phyloP scores from a whole-genome alignment of 805 yeast genomes.

The Lachancea cidri region DNA sequence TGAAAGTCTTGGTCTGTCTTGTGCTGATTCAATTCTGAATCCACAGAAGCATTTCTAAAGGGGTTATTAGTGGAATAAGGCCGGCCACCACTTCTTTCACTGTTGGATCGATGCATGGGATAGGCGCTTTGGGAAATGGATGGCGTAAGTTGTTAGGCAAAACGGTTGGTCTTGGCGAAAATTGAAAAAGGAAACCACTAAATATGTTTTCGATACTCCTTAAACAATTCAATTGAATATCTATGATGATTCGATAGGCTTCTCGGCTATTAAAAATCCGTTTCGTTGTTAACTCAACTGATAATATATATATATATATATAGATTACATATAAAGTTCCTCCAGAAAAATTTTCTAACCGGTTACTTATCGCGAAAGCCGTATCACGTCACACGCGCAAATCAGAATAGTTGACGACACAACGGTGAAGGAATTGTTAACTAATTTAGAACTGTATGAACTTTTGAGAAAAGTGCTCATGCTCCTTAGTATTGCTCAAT shows the following conservation, averaged over 20 bases:
- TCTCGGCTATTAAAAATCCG: not conserved
- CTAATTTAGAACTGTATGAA: slow-evolving; percentile 28
- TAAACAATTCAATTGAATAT: not conserved
- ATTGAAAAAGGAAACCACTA: too few relatives aligned
- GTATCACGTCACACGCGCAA: not conserved
- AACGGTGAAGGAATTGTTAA: too few relatives aligned
- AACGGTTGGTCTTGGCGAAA: too few relatives aligned
- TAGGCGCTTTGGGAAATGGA: not conserved
- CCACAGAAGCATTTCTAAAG: slow-evolving; percentile 47
- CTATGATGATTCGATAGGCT: not conserved
- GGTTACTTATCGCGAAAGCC: not conserved
- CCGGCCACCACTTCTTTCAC: slow-evolving; percentile 27
- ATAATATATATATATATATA: too few relatives aligned
- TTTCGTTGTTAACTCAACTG: too few relatives aligned
- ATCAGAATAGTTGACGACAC: too few relatives aligned
- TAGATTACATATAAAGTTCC: not conserved
- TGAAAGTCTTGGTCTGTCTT: slow-evolving; percentile 41
- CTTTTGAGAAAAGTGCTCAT: slow-evolving; percentile 30
- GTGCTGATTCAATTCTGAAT: slow-evolving; percentile 24
- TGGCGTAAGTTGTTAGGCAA: not conserved
- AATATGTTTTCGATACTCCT: too few relatives aligned
- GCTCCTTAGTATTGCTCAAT: slow-evolving; percentile 16
- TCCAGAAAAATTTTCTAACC: not conserved
- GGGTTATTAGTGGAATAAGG: slow-evolving; percentile 66
- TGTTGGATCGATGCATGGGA: slow-evolving; percentile 20